These are phyloP conservation scores for Colletotrichum scovillei DNA, from an alignment of 2,329 filamentous ascomycete genomes.

Conservation along the genomic window DNA sequence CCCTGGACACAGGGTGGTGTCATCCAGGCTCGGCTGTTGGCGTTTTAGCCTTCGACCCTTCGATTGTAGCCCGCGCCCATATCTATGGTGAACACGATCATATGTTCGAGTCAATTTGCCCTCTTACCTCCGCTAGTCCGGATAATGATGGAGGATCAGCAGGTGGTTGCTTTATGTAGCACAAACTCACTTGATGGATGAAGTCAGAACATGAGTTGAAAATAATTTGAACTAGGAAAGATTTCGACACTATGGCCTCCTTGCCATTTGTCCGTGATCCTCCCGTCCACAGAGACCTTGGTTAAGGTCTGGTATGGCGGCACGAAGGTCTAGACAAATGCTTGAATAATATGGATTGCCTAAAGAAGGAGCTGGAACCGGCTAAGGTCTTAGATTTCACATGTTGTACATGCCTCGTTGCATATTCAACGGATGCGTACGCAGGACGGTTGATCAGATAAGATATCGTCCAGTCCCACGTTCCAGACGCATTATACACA, in stretches of 20 bases:
- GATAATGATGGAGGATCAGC: neutral
- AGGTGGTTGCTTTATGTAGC: neutral
- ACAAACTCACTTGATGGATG: too few species aligned
- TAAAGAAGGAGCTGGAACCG: neutral
- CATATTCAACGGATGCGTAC: neutral
- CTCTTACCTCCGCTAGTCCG: neutral
- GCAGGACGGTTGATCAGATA: neutral
- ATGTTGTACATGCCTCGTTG: neutral
- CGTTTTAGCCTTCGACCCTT: neutral
- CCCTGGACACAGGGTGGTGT: neutral
- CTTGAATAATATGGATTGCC: neutral
- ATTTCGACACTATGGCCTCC: neutral
- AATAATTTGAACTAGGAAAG: neutral
- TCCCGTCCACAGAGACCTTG: neutral
- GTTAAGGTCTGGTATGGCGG: neutral
- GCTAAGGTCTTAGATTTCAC: neutral
- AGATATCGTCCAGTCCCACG: neutral
- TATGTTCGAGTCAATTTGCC: neutral
- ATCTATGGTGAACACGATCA: neutral
- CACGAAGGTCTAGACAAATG: neutral
- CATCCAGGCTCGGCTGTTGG: neutral
- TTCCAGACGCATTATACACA: neutral
- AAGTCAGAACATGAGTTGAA: neutral
- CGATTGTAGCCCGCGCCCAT: neutral
- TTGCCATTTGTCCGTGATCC: too few species aligned